Percentiles rank a stretch among this genome's conserved stretches.
These are phyloP conservation scores for Agrostemma githago DNA, from an alignment of 148 eudicot genomes.

Conservation along the genomic window DNA sequence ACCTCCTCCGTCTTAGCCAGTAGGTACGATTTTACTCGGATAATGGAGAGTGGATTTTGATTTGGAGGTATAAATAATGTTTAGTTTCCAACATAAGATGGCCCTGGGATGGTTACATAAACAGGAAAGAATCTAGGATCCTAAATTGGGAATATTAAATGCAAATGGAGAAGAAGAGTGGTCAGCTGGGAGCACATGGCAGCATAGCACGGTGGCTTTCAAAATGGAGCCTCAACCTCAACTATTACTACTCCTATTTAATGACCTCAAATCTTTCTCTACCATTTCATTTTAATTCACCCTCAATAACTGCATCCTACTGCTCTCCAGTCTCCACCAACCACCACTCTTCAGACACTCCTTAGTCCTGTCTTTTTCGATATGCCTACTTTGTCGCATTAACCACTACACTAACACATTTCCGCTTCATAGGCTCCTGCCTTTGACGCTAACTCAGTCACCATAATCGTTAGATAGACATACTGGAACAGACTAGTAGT, in stretches of 20 bases:
- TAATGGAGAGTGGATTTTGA: background rate
- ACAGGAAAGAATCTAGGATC: conserved; percentile 17
- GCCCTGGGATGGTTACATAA: conserved; percentile 16
- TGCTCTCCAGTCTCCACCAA: background rate
- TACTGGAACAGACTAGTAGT: background rate
- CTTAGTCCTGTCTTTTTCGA: no score
- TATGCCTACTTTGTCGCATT: no score
- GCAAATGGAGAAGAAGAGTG: background rate
- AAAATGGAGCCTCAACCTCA: background rate
- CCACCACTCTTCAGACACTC: background rate
- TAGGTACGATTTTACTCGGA: no score
- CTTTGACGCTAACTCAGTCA: background rate
- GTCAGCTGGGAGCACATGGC: background rate
- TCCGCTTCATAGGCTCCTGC: background rate
- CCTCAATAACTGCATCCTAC: background rate
- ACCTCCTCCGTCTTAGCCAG: no score
- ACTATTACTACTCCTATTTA: conserved; percentile 1
- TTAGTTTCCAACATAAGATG: conserved; percentile 2
- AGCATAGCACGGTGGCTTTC: background rate
- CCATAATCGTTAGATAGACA: no score
- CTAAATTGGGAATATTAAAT: conserved; percentile 4
- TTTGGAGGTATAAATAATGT: background rate
- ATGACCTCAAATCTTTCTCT: conserved; percentile 20
- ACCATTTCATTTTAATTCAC: background rate
- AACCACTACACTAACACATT: no score